Conservation (phyloP, 306 rosid species). For the Rubus idaeus region DNA sequence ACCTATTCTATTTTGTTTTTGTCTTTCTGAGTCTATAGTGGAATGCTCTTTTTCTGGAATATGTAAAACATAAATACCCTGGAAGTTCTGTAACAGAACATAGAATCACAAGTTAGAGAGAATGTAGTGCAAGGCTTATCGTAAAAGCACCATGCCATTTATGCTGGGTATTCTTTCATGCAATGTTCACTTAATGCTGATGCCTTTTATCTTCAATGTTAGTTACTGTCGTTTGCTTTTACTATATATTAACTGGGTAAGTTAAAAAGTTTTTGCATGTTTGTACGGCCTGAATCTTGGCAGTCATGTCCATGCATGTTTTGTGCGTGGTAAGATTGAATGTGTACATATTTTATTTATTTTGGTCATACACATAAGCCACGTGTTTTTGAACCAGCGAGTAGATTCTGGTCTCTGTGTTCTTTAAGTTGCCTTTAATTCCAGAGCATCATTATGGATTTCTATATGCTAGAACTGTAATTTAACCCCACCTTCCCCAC, state of each 20-base stretch:
- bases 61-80: background rate
- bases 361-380: background rate
- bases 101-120: background rate
- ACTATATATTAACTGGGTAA: background rate
- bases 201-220: background rate
- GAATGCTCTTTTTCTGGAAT: background rate
- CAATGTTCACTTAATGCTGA: background rate
- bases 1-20: background rate
- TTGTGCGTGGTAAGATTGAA: background rate
- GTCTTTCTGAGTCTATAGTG: background rate
- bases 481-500: too few relatives aligned
- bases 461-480: too few relatives aligned
- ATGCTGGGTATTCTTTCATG: background rate
- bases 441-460: too few relatives aligned
- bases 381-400: background rate
- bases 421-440: background rate
- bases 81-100: background rate
- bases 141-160: background rate
- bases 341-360: background rate
- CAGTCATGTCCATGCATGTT: too few relatives aligned
- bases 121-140: background rate
- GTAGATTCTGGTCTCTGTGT: background rate
- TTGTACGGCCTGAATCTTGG: background rate
- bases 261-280: background rate
- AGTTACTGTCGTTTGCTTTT: background rate